Percentiles rank a stretch among this genome's conserved stretches.
phyloP scores from a whole-genome alignment of 2,329 filamentous ascomycete species.

The Clonostachys chloroleuca region DNA sequence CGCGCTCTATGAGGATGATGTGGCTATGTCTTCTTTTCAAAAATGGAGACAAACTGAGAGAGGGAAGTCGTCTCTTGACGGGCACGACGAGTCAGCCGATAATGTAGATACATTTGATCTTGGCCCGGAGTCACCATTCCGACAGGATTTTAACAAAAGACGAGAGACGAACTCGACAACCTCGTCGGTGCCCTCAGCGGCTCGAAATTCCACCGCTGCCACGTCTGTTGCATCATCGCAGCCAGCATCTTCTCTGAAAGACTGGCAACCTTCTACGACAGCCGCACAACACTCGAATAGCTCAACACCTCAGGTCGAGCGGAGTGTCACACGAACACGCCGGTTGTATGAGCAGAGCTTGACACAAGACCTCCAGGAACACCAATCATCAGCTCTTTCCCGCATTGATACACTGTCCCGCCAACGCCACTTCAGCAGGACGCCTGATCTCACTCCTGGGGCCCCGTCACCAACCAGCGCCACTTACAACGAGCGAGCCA shows the following conservation, averaged over 20 bases:
- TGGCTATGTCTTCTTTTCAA: constrained; percentile 79
- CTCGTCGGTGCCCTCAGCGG: constrained; percentile 62
- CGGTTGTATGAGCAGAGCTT: constrained; percentile 81
- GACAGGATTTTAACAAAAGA: constrained; percentile 61
- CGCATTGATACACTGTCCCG: constrained; percentile 75
- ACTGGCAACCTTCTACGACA: constrained; percentile 35
- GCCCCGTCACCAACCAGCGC: constrained; percentile 39
- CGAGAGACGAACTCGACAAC: constrained; percentile 84
- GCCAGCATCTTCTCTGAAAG: constrained; percentile 44
- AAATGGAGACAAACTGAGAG: constrained; percentile 62
- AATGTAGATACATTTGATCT: constrained; percentile 27
- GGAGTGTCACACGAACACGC: constrained; percentile 64
- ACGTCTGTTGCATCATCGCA: constrained; percentile 80
- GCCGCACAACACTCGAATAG: constrained; percentile 15
- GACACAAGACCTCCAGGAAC: constrained; percentile 74
- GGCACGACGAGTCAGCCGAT: constrained; percentile 27
- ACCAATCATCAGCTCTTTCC: constrained; percentile 72
- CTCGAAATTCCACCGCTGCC: constrained; percentile 78
- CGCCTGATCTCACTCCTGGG: constrained; percentile 40
- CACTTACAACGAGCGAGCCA: constrained; percentile 37
- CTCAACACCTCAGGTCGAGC: constrained; percentile 43
- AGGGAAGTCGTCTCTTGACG: constrained; percentile 42
- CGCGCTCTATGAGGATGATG: constrained; percentile 81
- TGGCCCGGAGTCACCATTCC: constrained; percentile 3
- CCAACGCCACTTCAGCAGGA: constrained; percentile 47